phyloP scores from a whole-genome alignment of 2,329 filamentous ascomycete genomes.

The Hypoxylon sp. region DNA sequence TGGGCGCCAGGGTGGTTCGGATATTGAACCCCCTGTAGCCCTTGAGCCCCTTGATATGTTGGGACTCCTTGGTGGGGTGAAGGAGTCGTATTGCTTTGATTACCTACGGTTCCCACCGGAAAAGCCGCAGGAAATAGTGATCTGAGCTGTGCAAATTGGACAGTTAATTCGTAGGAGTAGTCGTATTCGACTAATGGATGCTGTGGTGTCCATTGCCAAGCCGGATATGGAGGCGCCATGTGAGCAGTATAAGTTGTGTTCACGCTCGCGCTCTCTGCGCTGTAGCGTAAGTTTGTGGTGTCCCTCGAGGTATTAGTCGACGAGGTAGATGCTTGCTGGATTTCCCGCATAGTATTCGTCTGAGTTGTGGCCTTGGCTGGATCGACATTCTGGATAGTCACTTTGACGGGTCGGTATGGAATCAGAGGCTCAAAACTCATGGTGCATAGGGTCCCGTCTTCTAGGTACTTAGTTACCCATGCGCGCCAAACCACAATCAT shows the following conservation, averaged over 20 bases:
- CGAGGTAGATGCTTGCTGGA: neutral
- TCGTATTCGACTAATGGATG: constrained; percentile 12
- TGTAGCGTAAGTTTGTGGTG: neutral
- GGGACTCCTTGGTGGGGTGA: neutral
- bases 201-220: neutral
- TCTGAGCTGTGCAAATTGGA: constrained; percentile 1
- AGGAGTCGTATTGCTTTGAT: neutral
- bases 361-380: neutral
- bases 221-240: too few species aligned
- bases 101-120: neutral
- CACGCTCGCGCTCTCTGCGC: neutral
- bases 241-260: neutral
- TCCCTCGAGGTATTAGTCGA: neutral
- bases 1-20: neutral
- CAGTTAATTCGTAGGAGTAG: constrained; percentile 34
- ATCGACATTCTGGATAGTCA: constrained; percentile 54
- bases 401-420: constrained; percentile 29
- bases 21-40: neutral
- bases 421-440: constrained; percentile 37
- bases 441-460: constrained; percentile 28
- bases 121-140: neutral
- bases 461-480: constrained; percentile 46
- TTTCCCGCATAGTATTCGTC: neutral
- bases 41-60: neutral
- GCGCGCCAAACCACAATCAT: constrained; percentile 25